Conservation (phyloP, 352 stramenopile species). For the Globisporangium sylvaticum region DNA sequence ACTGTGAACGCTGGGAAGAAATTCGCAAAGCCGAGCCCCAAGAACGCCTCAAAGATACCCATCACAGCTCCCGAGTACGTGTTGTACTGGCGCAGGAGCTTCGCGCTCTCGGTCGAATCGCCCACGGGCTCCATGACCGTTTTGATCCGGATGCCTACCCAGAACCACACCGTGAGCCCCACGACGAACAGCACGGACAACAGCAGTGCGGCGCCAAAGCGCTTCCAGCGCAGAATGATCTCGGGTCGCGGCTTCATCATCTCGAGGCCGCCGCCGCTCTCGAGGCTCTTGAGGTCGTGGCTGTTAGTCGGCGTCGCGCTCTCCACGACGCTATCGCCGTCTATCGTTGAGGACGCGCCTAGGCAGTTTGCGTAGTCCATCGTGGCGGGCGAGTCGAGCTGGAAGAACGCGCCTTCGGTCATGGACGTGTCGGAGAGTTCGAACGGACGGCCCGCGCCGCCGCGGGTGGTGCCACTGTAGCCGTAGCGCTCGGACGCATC, state of each 20-base stretch:
- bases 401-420: slow-evolving; percentile 17
- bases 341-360: slow-evolving; percentile 8
- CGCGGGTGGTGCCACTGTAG: background rate
- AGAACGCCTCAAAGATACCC: slow-evolving; percentile 21
- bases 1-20: slow-evolving; percentile 25
- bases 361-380: background rate
- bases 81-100: slow-evolving; percentile 17
- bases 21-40: slow-evolving; percentile 18
- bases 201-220: slow-evolving; percentile 9
- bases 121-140: slow-evolving; percentile 12
- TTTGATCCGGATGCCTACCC: slow-evolving; percentile 11
- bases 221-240: slow-evolving; percentile 21
- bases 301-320: background rate
- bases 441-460: background rate
- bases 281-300: background rate
- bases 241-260: slow-evolving; percentile 13
- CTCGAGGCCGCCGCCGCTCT: background rate
- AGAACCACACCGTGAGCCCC: slow-evolving; percentile 17
- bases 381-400: slow-evolving; percentile 12
- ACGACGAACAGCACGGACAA: slow-evolving; percentile 7
- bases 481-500: slow-evolving; percentile 15
- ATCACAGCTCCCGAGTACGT: slow-evolving; percentile 21
- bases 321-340: slow-evolving; percentile 1
- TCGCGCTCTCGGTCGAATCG: slow-evolving; percentile 17
- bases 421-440: slow-evolving; percentile 19